Conservation (phyloP, 1,284 basidiomycete genomes). For the Ganoderma boninense region DNA sequence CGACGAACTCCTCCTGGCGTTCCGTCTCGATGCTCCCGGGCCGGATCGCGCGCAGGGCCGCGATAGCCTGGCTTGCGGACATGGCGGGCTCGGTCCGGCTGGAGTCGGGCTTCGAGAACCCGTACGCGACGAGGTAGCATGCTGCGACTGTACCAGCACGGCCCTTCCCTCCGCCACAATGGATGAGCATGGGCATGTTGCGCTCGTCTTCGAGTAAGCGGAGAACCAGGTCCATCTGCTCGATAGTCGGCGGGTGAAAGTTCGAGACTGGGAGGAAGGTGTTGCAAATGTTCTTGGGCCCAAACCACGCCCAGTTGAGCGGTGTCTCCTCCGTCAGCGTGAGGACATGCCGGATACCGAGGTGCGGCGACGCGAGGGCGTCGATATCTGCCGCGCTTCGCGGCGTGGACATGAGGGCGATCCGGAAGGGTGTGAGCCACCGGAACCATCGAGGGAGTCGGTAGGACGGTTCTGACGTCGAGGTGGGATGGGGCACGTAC, state of each 20-base stretch:
- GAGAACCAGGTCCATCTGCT: conserved; percentile 67
- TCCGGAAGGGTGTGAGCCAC: conserved; percentile 65
- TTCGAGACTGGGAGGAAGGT: conserved; percentile 66
- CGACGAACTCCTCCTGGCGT: conserved; percentile 63
- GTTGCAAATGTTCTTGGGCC: conserved; percentile 51
- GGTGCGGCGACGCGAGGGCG: conserved; percentile 51
- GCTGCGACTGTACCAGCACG: conserved; percentile 69
- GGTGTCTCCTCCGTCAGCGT: conserved; percentile 68
- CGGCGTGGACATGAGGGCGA: conserved; percentile 70
- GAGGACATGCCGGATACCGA: conserved; percentile 65
- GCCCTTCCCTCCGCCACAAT: conserved; percentile 71
- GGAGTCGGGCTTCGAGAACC: conserved; percentile 52
- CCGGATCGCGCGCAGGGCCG: conserved; percentile 53
- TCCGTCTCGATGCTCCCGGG: conserved; percentile 65
- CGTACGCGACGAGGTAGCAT: conserved; percentile 65
- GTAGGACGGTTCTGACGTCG: conserved; percentile 34
- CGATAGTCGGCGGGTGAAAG: conserved; percentile 60
- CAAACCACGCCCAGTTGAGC: conserved; percentile 57
- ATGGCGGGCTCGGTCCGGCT: conserved; percentile 54
- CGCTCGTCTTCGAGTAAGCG: conserved; percentile 52
- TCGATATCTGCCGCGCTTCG: conserved; percentile 57
- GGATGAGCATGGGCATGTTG: conserved; percentile 60
- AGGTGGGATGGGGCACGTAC: conserved; percentile 43
- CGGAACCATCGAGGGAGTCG: conserved; percentile 66
- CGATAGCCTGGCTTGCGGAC: conserved; percentile 57